phyloP scores from a whole-genome alignment of 164 flowering plant genomes.

The Hamamelis virginiana region DNA sequence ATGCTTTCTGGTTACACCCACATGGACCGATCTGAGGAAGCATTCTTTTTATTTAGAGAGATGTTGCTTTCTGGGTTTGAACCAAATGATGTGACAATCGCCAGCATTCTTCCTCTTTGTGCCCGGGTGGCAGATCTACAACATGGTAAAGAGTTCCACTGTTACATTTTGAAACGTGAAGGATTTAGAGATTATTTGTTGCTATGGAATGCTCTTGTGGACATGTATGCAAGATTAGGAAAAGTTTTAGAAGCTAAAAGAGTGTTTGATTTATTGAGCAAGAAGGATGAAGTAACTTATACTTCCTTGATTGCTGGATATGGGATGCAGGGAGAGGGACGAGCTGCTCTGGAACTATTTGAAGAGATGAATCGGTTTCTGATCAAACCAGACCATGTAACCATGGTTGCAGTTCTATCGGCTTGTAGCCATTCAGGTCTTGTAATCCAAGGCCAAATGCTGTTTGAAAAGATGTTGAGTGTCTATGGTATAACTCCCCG shows the following conservation, averaged over 20 bases:
- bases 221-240: constrained; percentile 63
- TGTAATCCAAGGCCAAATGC: constrained; percentile 37
- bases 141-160: constrained; percentile 63
- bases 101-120: constrained; percentile 57
- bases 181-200: constrained; percentile 36
- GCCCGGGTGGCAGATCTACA: constrained; percentile 54
- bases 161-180: constrained; percentile 38
- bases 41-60: constrained; percentile 39
- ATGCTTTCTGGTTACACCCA: constrained; percentile 51
- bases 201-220: constrained; percentile 62
- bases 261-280: constrained; percentile 41
- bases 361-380: constrained; percentile 42
- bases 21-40: constrained; percentile 44
- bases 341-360: constrained; percentile 38
- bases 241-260: constrained; percentile 40
- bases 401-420: constrained; percentile 59
- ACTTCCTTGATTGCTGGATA: constrained; percentile 62
- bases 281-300: constrained; percentile 52
- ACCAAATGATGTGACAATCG: constrained; percentile 66
- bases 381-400: constrained; percentile 56
- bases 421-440: constrained; percentile 69
- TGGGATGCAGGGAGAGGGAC: constrained; percentile 58
- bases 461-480: constrained; percentile 41
- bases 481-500: constrained; percentile 35
- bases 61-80: constrained; percentile 38